Conservation (phyloP, 768 basidiomycete genomes). For the Tricholoma sp. region DNA sequence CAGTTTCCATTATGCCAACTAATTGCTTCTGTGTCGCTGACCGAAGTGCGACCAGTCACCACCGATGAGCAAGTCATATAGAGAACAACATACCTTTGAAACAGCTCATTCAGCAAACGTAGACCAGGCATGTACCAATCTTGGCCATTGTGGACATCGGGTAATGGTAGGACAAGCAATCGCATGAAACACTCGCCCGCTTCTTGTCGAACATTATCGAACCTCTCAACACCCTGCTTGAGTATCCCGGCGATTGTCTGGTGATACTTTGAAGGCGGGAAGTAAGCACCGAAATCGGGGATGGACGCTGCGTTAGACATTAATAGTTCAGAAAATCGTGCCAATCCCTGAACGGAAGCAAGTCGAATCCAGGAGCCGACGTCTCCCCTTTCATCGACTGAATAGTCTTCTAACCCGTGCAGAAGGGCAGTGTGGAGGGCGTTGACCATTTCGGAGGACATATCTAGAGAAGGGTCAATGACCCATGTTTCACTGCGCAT, state of each 20-base stretch:
- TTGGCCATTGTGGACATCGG: constrained; percentile 32
- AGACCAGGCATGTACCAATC: constrained; percentile 50
- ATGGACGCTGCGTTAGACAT: constrained; percentile 38
- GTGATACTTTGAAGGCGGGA: constrained; percentile 56
- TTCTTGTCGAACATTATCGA: constrained; percentile 84
- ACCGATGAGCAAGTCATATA: constrained; percentile 2
- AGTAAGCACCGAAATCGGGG: constrained; percentile 47
- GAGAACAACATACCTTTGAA: constrained; percentile 38
- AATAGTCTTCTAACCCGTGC: constrained; percentile 85
- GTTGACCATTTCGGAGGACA: constrained; percentile 40
- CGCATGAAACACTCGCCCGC: constrained; percentile 59
- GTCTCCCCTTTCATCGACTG: constrained; percentile 91
- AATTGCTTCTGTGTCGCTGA: constrained; percentile 31
- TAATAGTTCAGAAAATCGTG: constrained; percentile 46
- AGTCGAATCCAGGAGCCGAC: constrained; percentile 95
- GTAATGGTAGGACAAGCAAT: constrained; percentile 45
- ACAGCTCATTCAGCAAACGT: constrained; percentile 45
- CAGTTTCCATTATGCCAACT: constrained; percentile 70
- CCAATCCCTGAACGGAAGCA: constrained; percentile 64
- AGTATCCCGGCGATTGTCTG: constrained; percentile 59
- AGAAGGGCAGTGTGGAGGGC: constrained; percentile 52
- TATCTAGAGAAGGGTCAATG: constrained; percentile 30
- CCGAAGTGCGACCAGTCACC: constrained; percentile 18
- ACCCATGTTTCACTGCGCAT: not conserved
- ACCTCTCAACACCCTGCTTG: constrained; percentile 86